phyloP scores from a whole-genome alignment of 2,329 filamentous ascomycete genomes.

The Pyrenochaeta sp. region DNA sequence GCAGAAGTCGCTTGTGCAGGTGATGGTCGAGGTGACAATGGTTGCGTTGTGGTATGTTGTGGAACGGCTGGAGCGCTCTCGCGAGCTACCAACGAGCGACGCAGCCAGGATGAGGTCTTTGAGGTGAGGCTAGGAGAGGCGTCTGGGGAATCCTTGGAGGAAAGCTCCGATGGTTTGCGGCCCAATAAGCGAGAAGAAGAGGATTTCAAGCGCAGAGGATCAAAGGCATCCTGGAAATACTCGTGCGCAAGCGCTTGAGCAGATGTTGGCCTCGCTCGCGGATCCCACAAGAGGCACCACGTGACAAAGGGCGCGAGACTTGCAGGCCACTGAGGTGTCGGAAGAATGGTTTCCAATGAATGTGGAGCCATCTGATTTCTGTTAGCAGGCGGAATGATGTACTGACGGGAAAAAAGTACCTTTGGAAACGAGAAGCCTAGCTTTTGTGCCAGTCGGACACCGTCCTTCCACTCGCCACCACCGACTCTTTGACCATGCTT shows the following conservation, averaged over 20 bases:
- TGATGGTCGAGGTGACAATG: slow-evolving; percentile 51
- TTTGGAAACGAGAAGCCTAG: slow-evolving; percentile 97
- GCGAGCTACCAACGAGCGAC: slow-evolving; percentile 88
- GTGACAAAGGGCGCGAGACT: slow-evolving; percentile 93
- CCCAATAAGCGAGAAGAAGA: slow-evolving; percentile 83
- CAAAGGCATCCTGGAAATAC: slow-evolving; percentile 90
- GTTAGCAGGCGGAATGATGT: slow-evolving; percentile 9
- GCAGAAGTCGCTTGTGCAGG: slow-evolving; percentile 54
- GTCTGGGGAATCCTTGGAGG: slow-evolving; percentile 65
- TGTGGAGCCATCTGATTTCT: slow-evolving; percentile 88
- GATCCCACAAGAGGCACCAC: slow-evolving; percentile 99
- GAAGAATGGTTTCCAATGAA: slow-evolving; percentile 92
- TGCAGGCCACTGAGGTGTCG: slow-evolving; percentile 87
- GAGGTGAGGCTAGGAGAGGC: slow-evolving; percentile 68
- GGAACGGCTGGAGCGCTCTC: slow-evolving; percentile 70
- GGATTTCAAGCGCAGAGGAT: slow-evolving; percentile 91
- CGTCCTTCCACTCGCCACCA: slow-evolving; percentile 97
- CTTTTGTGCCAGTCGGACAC: slow-evolving; percentile 89
- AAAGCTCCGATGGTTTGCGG: slow-evolving; percentile 87
- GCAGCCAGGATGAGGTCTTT: slow-evolving; percentile 92
- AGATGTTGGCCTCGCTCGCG: slow-evolving; percentile 87
- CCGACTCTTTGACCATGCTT: slow-evolving; percentile 86
- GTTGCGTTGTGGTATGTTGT: slow-evolving; percentile 52
- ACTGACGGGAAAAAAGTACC: slow-evolving; percentile 46
- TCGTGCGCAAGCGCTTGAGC: slow-evolving; percentile 94